Conservation (phyloP, 495 filamentous ascomycete genomes). For the Neurospora sp. region DNA sequence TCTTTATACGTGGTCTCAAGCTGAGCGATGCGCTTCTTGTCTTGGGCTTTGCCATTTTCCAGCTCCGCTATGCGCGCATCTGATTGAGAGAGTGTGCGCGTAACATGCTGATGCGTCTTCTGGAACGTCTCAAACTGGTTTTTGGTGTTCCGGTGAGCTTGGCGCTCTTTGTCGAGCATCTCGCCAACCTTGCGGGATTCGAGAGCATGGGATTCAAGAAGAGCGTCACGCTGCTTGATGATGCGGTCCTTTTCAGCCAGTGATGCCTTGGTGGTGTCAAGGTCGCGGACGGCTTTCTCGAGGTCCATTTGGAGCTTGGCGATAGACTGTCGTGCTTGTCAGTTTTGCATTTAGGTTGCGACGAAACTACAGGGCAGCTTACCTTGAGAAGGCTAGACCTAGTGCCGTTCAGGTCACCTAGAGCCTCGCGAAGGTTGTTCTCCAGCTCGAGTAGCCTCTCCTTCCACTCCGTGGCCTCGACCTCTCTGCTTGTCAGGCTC, state of each 20-base stretch:
- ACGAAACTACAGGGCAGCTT: not conserved
- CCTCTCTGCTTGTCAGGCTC: conserved; percentile 69
- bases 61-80: conserved; percentile 78
- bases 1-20: conserved; percentile 76
- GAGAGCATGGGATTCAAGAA: conserved; percentile 82
- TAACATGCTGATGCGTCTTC: conserved; percentile 74
- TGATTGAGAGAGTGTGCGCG: conserved; percentile 69
- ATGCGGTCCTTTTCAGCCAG: conserved; percentile 80
- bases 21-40: conserved; percentile 60
- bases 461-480: conserved; percentile 81
- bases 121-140: conserved; percentile 78
- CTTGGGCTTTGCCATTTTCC: conserved; percentile 60
- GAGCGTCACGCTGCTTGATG: conserved; percentile 78
- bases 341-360: not conserved
- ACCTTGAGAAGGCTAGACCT: conserved; percentile 74
- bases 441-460: conserved; percentile 84
- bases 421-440: conserved; percentile 70
- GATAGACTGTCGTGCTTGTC: conserved; percentile 49
- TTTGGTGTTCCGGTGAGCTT: conserved; percentile 72
- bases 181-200: conserved; percentile 79
- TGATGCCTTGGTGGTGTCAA: conserved; percentile 64
- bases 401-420: conserved; percentile 79
- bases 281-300: conserved; percentile 68
- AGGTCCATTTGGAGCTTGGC: conserved; percentile 80
- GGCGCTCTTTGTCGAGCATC: conserved; percentile 82